These are phyloP conservation scores for Amniculicola lignicola DNA, from an alignment of 495 filamentous ascomycete species.

Conservation along the genomic window DNA sequence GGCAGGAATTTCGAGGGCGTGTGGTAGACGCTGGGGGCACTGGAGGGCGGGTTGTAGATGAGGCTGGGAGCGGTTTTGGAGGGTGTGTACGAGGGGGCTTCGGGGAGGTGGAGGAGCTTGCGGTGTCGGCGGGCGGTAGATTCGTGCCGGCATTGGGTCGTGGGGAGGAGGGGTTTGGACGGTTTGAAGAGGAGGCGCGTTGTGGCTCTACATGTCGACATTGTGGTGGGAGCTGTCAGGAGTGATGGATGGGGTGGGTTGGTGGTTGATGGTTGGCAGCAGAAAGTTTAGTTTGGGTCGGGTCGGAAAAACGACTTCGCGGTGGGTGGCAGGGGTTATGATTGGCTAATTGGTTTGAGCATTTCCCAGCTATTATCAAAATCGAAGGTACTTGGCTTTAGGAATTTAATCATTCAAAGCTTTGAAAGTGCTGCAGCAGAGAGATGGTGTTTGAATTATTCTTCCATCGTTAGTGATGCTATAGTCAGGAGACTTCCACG, in stretches of 20 bases:
- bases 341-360: constrained; percentile 19
- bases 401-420: too few relatives aligned
- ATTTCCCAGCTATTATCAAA: too few relatives aligned
- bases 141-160: constrained; percentile 52
- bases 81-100: constrained; percentile 65
- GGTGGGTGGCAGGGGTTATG: background rate
- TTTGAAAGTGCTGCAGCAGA: too few relatives aligned
- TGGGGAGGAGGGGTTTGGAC: constrained; percentile 3
- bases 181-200: background rate
- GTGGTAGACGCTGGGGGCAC: constrained; percentile 73
- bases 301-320: background rate
- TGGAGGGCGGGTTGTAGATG: constrained; percentile 93
- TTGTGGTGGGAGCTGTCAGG: too few relatives aligned
- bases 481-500: too few relatives aligned
- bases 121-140: constrained; percentile 68
- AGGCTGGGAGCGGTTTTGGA: constrained; percentile 49
- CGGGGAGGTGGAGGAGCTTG: constrained; percentile 67
- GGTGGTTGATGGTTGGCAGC: background rate
- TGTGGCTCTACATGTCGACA: constrained; percentile 21
- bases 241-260: background rate
- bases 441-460: too few relatives aligned
- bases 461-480: too few relatives aligned
- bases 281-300: background rate
- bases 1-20: constrained; percentile 92
- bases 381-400: too few relatives aligned